Base-by-base conservation (phyloP, 78 protist species). In the Mastigamoeba balamuthi region DNA sequence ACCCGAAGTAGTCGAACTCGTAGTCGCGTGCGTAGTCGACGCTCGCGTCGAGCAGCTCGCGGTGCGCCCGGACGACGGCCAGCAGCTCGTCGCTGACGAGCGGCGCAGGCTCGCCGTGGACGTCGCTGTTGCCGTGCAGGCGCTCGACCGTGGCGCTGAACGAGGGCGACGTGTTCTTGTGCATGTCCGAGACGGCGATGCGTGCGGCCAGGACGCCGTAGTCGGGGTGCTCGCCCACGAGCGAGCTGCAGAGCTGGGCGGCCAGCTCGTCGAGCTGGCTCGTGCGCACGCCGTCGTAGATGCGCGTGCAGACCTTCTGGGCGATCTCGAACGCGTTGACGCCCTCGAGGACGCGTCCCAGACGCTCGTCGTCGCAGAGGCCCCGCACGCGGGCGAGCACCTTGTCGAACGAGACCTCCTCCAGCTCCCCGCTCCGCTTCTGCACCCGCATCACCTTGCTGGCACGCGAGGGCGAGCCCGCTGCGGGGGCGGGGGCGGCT, bases 201-300 rank as follows among this genome's bases (percentile, higher is more conserved):
- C 99, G 92, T 27, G 98, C 99, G 8, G 98, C 99, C 9, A 97
- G 93, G 0, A 80, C 69, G 36, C 91, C 92, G 86, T 91, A 97
- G 81, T 94, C 98, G 35, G 98, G 98, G 75, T 97, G 99, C 43
- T 74, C 39, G 23, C 93, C 76, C 17, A 93, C 75, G 81, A 88
- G 66, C 80, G 84, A 89, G 7, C 97, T 98, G n/a, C 92, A 90
- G 6, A 98, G 92, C 84, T 97, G 96, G 6, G 98, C 95, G 2
- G 96, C 95, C 6, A 97, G 88, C 66, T 88, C 86, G 71, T 95
- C 98, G 30, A 97, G 84, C 78, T 92, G 83, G 8, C 40, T 66
- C 9, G 97, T 91, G 23, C 85, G 77, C 25, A 95, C 95, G 39
- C 91, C 95, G 27, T 76, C 66, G 75, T 75, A 83, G 23, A 88